phyloP scores from a whole-genome alignment of 495 filamentous ascomycete species.

The Viridothelium virens region DNA sequence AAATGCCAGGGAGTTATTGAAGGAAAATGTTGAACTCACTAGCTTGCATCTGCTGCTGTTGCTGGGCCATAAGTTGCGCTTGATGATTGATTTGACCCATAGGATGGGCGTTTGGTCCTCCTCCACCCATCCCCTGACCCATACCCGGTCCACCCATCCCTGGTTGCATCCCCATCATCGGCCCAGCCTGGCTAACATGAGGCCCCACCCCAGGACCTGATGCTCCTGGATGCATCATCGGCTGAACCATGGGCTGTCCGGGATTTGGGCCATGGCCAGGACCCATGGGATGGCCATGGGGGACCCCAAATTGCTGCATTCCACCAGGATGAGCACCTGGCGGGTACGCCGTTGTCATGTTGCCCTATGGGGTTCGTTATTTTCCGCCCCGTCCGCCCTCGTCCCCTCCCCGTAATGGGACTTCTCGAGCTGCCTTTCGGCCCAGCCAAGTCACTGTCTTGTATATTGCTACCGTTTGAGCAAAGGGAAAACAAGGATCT shows the following conservation, averaged over 20 bases:
- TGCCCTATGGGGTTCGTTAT: conserved; percentile 14
- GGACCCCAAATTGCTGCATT: conserved; percentile 47
- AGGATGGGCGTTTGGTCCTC: conserved; percentile 52
- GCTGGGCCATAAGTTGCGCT: conserved; percentile 51
- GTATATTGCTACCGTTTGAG: neutral
- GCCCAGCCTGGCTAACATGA: conserved; percentile 70
- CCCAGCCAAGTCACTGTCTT: neutral
- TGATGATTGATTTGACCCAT: conserved; percentile 71
- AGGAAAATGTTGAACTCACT: conserved; percentile 28
- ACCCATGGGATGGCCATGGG: conserved; percentile 70
- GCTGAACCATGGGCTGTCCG: conserved; percentile 57
- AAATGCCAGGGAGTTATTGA: neutral
- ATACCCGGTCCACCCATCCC: conserved; percentile 42
- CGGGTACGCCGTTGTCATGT: conserved; percentile 48
- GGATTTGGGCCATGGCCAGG: conserved; percentile 63
- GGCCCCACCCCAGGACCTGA: conserved; percentile 62
- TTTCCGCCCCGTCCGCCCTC: conserved; percentile 2
- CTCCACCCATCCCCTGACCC: conserved; percentile 35
- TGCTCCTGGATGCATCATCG: conserved; percentile 77
- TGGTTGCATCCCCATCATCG: conserved; percentile 78
- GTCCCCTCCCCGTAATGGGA: conserved; percentile 3
- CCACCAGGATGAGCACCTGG: conserved; percentile 47
- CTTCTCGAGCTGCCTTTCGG: neutral
- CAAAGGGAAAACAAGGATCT: neutral
- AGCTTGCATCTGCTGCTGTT: conserved; percentile 43